Base-by-base conservation (phyloP, 2,329 filamentous ascomycete species). In the Polytolypa hystricis region DNA sequence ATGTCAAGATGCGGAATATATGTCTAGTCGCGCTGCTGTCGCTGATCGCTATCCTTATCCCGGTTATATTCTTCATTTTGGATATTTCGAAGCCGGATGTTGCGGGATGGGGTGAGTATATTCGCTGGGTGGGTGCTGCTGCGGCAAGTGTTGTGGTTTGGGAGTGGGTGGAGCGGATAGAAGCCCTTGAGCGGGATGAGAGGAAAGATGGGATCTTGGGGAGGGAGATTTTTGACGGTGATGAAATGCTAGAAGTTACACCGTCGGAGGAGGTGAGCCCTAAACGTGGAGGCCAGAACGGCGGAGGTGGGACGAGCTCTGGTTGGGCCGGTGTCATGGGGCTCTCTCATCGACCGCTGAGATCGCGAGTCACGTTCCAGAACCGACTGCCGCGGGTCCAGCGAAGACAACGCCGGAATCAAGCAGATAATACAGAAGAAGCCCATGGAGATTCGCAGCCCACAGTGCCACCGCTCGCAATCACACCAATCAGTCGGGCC, bases 121-220 rank as follows among this genome's bases (percentile, higher is more conserved):
- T 94, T 30, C 72, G 86, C 51, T 95, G 87, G 87, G 87, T 94
- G n/a, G 87, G 87, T 32, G 86, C 86, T 1, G 86, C 87, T 0
- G 86, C 86, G 1, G 87, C 87, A 18, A 93, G 85, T 60, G 87
- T 94, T n/a, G 84, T 94, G 15, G 87, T 95, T 2, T 95, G 87
- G 87, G 87, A 95, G 59, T 95, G 87, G 87, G 87, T 95, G 3
- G 87, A 95, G 59, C 74, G 87, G 17, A 95, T 95, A 33, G 87
- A 95, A 57, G 84, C 86, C 0, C 61, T 94, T 42, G 87, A 95
- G 63, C 76, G 87, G 47, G 86, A 94, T 57, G 86, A 94, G 56
- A 85, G 87, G 60, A 93, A 93, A 60, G 86, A 93, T 49, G 87
- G 87, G 1, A 93, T 95, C 38, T 64, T 95, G 1, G 87, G 87